Evolutionary conservation across 2,329 filamentous ascomycete species (phyloP).

Genomic region (Aspergillus sp.): DNA sequence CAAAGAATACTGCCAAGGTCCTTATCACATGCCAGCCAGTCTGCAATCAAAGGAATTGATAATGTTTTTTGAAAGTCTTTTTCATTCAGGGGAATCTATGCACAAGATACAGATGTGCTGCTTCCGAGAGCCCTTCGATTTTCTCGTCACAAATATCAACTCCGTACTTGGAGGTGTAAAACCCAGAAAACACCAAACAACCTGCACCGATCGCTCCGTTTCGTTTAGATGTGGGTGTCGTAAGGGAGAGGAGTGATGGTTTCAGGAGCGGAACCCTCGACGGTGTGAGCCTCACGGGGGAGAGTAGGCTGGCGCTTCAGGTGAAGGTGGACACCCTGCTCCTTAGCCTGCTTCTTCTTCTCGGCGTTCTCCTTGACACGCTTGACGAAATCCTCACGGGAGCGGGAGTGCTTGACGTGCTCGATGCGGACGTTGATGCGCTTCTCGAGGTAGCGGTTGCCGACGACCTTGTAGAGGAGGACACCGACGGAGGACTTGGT

Average conservation of each 20-base stretch:
- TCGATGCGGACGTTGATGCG: slow-evolving; percentile 98
- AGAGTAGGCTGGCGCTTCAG: slow-evolving; percentile 85
- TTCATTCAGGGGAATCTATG: slow-evolving; percentile 48
- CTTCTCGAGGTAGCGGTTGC: slow-evolving; percentile 99
- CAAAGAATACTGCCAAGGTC: no score
- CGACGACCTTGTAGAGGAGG: slow-evolving; percentile 99
- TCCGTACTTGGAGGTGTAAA: slow-evolving; percentile 32
- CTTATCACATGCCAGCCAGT: not conserved
- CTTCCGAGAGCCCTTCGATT: slow-evolving; percentile 34
- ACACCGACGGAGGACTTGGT: slow-evolving; percentile 96
- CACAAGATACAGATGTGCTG: slow-evolving; percentile 40
- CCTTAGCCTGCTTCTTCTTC: slow-evolving; percentile 90
- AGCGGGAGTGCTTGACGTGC: slow-evolving; percentile 93
- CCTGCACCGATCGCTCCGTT: slow-evolving; percentile 35
- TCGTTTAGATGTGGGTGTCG: slow-evolving; percentile 92
- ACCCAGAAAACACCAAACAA: slow-evolving; percentile 34
- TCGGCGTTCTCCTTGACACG: slow-evolving; percentile 95
- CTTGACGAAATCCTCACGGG: slow-evolving; percentile 92
- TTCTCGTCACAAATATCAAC: slow-evolving; percentile 41
- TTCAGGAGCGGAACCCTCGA: slow-evolving; percentile 86
- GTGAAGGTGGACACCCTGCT: slow-evolving; percentile 79
- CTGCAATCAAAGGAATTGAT: slow-evolving; percentile 24
- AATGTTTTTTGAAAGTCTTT: slow-evolving; percentile 36
- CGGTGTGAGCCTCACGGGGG: slow-evolving; percentile 77
- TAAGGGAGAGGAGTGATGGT: slow-evolving; percentile 89